A percentile compares a stretch with the other conserved stretches of the same genome.
These are phyloP conservation scores for Cordyceps cicadae DNA, from an alignment of 2,329 filamentous ascomycete genomes.

Conservation along the genomic window DNA sequence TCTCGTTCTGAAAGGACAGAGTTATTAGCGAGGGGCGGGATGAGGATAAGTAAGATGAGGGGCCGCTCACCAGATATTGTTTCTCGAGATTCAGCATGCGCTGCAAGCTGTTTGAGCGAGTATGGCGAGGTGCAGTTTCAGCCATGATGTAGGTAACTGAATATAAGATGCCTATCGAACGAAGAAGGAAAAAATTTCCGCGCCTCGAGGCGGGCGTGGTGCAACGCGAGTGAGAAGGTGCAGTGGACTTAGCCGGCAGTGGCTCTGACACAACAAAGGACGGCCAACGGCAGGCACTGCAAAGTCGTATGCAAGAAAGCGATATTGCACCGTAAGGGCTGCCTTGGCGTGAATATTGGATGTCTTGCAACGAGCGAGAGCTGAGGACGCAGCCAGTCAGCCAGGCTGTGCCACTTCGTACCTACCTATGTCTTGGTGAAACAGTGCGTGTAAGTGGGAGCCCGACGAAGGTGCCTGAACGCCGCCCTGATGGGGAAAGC, in stretches of 20 bases:
- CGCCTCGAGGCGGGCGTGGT: not conserved
- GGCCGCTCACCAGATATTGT: conserved; percentile 44
- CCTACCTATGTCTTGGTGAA: not conserved
- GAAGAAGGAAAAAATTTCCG: not conserved
- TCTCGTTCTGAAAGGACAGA: conserved; percentile 1
- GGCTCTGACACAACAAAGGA: conserved; percentile 7
- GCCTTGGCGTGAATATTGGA: not conserved
- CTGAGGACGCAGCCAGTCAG: not conserved
- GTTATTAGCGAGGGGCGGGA: not conserved
- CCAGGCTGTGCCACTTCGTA: not conserved
- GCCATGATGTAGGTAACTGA: conserved; percentile 7
- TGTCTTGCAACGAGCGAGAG: not conserved
- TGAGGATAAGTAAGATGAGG: not conserved
- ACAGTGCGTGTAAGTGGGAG: conserved; percentile 4
- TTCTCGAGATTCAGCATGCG: conserved; percentile 54
- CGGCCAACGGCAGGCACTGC: conserved; percentile 9
- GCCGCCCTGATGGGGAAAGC: not conserved
- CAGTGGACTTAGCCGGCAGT: not conserved
- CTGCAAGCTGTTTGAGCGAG: conserved; percentile 42
- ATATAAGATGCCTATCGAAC: not conserved
- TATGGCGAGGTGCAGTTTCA: conserved; percentile 6
- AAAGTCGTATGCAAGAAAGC: conserved; percentile 8
- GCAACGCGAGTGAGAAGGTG: conserved; percentile 6
- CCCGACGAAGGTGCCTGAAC: not conserved
- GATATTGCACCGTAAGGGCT: not conserved